phyloP scores from a whole-genome alignment of 345 rosid genomes.

The Schrenkiella parvula region DNA sequence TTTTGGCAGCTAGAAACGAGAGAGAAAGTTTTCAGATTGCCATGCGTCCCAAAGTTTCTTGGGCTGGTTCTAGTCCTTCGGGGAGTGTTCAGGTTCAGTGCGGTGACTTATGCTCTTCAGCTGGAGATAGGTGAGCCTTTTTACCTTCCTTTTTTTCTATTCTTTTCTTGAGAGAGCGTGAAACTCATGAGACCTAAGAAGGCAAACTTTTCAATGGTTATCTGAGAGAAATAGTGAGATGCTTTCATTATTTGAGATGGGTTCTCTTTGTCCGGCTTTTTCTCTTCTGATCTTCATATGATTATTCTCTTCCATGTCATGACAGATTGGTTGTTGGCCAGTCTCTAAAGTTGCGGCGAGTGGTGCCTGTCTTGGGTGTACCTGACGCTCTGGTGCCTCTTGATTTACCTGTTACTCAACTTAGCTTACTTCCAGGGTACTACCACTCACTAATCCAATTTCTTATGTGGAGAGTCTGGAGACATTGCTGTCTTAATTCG shows the following conservation, averaged over 20 bases:
- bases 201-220: background rate
- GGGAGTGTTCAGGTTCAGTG: constrained; percentile 91
- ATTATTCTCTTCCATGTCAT: constrained; percentile 23
- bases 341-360: constrained; percentile 61
- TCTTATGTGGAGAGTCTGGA: too few relatives aligned
- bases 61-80: constrained; percentile 62
- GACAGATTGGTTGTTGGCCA: constrained; percentile 76
- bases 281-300: constrained; percentile 7
- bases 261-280: background rate
- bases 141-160: background rate
- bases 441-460: background rate
- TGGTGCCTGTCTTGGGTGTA: constrained; percentile 78
- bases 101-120: constrained; percentile 65
- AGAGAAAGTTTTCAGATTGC: constrained; percentile 95
- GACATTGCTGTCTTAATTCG: background rate
- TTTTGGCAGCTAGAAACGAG: constrained; percentile 95
- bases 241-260: constrained; percentile 20
- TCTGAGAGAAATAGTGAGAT: background rate
- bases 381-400: constrained; percentile 98
- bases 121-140: constrained; percentile 76
- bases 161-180: background rate
- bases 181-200: background rate
- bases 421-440: constrained; percentile 83
- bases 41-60: constrained; percentile 85
- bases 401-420: constrained; percentile 69